Conservation (phyloP, 768 basidiomycete genomes). For the Dacryopinax primogenitus region DNA sequence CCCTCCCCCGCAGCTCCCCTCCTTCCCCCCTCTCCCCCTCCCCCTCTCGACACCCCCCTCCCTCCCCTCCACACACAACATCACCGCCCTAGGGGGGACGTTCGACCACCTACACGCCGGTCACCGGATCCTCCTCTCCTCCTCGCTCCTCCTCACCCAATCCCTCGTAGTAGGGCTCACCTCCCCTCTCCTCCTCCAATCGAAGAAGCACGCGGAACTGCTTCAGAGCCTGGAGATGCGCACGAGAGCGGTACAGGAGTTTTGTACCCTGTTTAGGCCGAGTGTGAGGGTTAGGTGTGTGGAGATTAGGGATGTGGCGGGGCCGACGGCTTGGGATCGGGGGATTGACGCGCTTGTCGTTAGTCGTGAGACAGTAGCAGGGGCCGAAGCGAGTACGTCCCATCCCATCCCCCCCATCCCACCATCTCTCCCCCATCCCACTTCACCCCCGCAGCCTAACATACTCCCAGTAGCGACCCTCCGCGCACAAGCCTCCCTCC, state of each 20-base stretch:
- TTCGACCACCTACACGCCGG: slow-evolving; percentile 97
- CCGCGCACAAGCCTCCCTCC: slow-evolving; percentile 43
- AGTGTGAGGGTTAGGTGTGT: slow-evolving; percentile 53
- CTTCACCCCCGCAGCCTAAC: slow-evolving; percentile 2
- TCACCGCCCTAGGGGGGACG: slow-evolving; percentile 84
- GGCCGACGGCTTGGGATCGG: slow-evolving; percentile 78
- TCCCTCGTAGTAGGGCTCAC: slow-evolving; percentile 88
- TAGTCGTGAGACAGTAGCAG: slow-evolving; percentile 72
- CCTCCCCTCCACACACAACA: slow-evolving; percentile 33
- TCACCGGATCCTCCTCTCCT: slow-evolving; percentile 90
- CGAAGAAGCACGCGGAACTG: slow-evolving; percentile 56
- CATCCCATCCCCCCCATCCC: slow-evolving; percentile 1
- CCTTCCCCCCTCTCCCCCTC: not conserved
- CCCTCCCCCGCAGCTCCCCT: not conserved
- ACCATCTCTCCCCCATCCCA: not conserved
- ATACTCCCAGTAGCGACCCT: slow-evolving; percentile 44
- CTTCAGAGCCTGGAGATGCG: slow-evolving; percentile 51
- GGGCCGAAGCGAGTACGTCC: slow-evolving; percentile 60
- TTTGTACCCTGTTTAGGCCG: slow-evolving; percentile 59
- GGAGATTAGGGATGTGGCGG: slow-evolving; percentile 72
- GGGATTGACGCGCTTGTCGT: slow-evolving; percentile 88
- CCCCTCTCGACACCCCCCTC: not conserved
- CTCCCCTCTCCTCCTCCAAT: slow-evolving; percentile 50
- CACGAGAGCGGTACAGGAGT: slow-evolving; percentile 44
- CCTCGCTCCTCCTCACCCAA: slow-evolving; percentile 72